These are phyloP conservation scores for Aaosphaeria arxii DNA, from an alignment of 2,329 filamentous ascomycete genomes.

Conservation along the genomic window DNA sequence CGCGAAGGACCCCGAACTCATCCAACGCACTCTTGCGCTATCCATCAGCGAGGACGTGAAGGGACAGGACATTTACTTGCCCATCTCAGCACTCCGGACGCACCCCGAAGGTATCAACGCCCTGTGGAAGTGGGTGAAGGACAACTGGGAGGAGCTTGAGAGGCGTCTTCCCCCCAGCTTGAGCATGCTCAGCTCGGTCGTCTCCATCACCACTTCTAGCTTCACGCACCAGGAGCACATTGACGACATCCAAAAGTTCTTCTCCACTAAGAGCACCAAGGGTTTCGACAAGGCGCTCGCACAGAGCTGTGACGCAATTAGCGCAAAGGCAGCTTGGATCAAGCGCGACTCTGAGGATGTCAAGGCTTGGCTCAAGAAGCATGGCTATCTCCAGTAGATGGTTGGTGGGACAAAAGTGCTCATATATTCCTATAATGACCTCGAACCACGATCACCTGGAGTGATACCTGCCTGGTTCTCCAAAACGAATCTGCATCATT, in stretches of 20 bases:
- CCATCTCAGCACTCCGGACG: constrained; percentile 72
- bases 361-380: constrained; percentile 65
- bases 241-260: constrained; percentile 75
- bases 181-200: constrained; percentile 80
- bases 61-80: constrained; percentile 92
- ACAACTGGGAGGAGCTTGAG: constrained; percentile 82
- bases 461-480: no score
- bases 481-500: no score
- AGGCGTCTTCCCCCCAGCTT: constrained; percentile 82
- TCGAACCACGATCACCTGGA: no score
- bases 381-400: constrained; percentile 53
- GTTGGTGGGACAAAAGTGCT: neutral
- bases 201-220: constrained; percentile 75
- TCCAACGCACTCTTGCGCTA: constrained; percentile 74
- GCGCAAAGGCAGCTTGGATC: constrained; percentile 81
- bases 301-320: constrained; percentile 83
- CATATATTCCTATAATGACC: neutral
- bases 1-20: constrained; percentile 72
- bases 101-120: constrained; percentile 76
- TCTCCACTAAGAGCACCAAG: constrained; percentile 76
- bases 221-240: constrained; percentile 78
- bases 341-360: constrained; percentile 75
- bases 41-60: constrained; percentile 80
- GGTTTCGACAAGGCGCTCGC: constrained; percentile 84
- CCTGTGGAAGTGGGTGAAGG: constrained; percentile 78